Conservation (phyloP, 2,329 filamentous ascomycete genomes). For the Pseudopithomyces chartarum region DNA sequence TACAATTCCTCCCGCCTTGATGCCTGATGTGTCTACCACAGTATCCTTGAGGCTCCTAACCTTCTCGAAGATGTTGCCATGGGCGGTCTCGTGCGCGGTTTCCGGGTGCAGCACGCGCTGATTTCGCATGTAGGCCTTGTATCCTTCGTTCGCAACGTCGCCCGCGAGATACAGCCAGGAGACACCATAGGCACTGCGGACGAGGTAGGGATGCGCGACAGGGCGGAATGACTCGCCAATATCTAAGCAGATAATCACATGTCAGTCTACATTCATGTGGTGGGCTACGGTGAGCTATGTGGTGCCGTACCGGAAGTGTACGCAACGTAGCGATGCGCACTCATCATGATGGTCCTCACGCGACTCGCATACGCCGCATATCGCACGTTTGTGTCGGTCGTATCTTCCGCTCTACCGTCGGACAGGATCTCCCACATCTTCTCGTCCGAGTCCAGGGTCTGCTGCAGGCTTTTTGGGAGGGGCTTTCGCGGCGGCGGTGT, state of each 20-base stretch:
- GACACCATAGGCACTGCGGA: slow-evolving; percentile 83
- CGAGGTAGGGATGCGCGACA: slow-evolving; percentile 81
- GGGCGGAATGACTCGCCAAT: slow-evolving; percentile 97
- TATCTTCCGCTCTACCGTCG: slow-evolving; percentile 76
- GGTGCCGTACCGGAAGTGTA: slow-evolving; percentile 72
- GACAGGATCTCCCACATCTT: slow-evolving; percentile 78
- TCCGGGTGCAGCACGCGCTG: slow-evolving; percentile 74
- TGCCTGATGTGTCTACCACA: slow-evolving; percentile 23
- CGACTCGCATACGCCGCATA: slow-evolving; percentile 93
- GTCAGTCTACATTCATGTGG: neutral
- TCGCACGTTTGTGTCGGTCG: slow-evolving; percentile 82
- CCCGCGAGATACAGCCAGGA: slow-evolving; percentile 93
- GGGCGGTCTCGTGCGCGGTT: slow-evolving; percentile 13
- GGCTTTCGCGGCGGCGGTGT: slow-evolving; percentile 55
- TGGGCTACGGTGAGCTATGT: neutral
- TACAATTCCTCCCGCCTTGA: slow-evolving; percentile 22
- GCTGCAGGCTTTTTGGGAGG: slow-evolving; percentile 61
- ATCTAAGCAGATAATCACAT: slow-evolving; percentile 46
- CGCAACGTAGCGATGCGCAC: slow-evolving; percentile 92
- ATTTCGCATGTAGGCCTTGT: slow-evolving; percentile 91
- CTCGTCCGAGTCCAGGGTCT: slow-evolving; percentile 66
- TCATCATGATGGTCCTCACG: slow-evolving; percentile 82
- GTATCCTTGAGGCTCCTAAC: slow-evolving; percentile 31
- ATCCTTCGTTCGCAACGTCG: slow-evolving; percentile 90
- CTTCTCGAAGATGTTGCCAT: slow-evolving; percentile 41